These are phyloP conservation scores for Rhinocladiella similis DNA, from an alignment of 2,329 filamentous ascomycete genomes.

Conservation along the genomic window DNA sequence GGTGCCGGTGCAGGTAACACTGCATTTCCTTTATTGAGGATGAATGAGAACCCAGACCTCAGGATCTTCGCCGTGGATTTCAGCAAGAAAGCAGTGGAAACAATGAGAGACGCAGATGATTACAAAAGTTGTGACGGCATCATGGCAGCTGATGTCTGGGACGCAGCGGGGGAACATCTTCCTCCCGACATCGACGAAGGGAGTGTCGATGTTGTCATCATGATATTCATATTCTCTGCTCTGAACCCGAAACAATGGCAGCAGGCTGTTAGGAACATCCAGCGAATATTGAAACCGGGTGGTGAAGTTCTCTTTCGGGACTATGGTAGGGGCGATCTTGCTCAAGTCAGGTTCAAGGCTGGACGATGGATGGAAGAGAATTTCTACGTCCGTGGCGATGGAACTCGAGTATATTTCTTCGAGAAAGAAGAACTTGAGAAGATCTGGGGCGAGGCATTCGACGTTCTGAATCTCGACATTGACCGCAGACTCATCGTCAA, in stretches of 20 bases:
- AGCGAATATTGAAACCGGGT: conserved; percentile 81
- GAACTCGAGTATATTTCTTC: conserved; percentile 97
- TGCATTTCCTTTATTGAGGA: conserved; percentile 82
- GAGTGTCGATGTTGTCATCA: conserved; percentile 86
- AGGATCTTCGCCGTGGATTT: conserved; percentile 95
- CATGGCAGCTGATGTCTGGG: conserved; percentile 94
- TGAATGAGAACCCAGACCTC: conserved; percentile 78
- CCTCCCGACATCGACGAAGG: conserved; percentile 74
- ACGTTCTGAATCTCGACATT: conserved; percentile 75
- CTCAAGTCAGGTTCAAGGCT: conserved; percentile 96
- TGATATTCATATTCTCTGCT: conserved; percentile 98
- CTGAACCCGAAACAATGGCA: conserved; percentile 82
- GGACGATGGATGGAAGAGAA: conserved; percentile 92
- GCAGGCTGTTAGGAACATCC: conserved; percentile 77
- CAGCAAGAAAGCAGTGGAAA: conserved; percentile 88
- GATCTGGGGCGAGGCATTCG: conserved; percentile 76
- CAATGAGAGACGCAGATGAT: conserved; percentile 77
- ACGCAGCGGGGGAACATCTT: conserved; percentile 69
- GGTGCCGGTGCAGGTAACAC: conserved; percentile 96
- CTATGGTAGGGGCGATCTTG: conserved; percentile 92
- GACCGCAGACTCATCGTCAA: conserved; percentile 92
- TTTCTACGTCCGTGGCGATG: conserved; percentile 94
- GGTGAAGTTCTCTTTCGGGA: conserved; percentile 95
- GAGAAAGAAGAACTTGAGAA: conserved; percentile 76
- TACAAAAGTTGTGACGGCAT: conserved; percentile 62